A percentile compares a stretch with the other conserved stretches of the same genome.
phyloP scores from a whole-genome alignment of 2,329 filamentous ascomycete genomes.

The Tolypocladium cylindrosporum region DNA sequence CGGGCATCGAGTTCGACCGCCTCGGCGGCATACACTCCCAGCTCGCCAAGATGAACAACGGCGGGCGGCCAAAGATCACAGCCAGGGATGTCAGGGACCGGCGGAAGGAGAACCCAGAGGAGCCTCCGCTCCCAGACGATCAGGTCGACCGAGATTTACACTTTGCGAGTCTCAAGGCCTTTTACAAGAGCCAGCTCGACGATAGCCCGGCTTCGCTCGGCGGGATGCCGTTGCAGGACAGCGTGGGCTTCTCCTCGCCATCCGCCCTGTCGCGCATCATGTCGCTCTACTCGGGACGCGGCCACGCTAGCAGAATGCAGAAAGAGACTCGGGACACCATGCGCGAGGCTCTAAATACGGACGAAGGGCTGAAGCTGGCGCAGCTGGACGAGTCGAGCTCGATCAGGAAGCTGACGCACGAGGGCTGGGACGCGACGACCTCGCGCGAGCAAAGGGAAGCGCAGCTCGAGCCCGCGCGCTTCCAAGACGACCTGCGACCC shows the following conservation, averaged over 20 bases:
- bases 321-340: constrained; percentile 62
- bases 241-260: constrained; percentile 58
- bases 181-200: constrained; percentile 72
- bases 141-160: constrained; percentile 55
- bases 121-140: constrained; percentile 27
- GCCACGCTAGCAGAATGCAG: constrained; percentile 51
- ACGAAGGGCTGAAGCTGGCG: constrained; percentile 62
- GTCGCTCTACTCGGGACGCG: constrained; percentile 70
- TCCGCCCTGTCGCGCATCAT: constrained; percentile 80
- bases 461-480: constrained; percentile 47
- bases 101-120: constrained; percentile 34
- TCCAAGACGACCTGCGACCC: constrained; percentile 67
- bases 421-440: constrained; percentile 55
- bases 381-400: constrained; percentile 51
- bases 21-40: constrained; percentile 79
- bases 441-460: constrained; percentile 36
- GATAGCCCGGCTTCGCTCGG: constrained; percentile 44
- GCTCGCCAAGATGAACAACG: constrained; percentile 59
- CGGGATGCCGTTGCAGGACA: constrained; percentile 30
- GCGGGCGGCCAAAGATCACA: constrained; percentile 40
- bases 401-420: constrained; percentile 47
- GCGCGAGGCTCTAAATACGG: constrained; percentile 62
- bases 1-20: constrained; percentile 83
- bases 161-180: constrained; percentile 64
- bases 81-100: constrained; percentile 40